A percentile compares a stretch with the other conserved stretches of the same genome.
Evolutionary conservation across 352 stramenopile species (phyloP).

Genomic region (Aphanomyces astaci): DNA sequence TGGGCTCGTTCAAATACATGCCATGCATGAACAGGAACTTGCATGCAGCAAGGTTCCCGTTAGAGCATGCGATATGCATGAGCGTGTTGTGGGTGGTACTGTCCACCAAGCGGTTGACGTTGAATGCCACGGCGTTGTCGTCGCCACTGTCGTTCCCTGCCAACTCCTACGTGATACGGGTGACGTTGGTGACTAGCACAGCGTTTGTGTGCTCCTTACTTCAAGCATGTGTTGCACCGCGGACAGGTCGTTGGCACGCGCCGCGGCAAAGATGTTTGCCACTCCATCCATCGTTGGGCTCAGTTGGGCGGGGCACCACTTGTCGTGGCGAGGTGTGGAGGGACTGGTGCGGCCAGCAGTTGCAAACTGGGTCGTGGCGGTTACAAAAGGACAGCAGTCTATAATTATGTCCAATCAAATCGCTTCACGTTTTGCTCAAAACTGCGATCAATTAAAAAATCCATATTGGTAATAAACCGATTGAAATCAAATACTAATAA

Average conservation of each 20-base stretch:
- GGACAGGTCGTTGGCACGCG: constrained; percentile 11
- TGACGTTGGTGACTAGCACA: neutral
- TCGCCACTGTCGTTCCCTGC: neutral
- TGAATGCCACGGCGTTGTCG: constrained; percentile 2
- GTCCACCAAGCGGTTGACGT: constrained; percentile 43
- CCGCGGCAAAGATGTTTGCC: constrained; percentile 17
- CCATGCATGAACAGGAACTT: constrained; percentile 75
- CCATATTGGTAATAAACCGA: no score
- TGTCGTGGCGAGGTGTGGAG: neutral
- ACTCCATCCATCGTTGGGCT: neutral
- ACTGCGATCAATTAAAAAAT: no score
- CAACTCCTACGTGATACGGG: neutral
- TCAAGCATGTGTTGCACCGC: constrained; percentile 18
- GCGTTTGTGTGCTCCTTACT: neutral
- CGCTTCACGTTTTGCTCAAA: no score
- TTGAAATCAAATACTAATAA: no score
- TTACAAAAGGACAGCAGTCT: neutral
- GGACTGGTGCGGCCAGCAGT: no score
- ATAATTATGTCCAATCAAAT: neutral
- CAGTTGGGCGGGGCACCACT: no score
- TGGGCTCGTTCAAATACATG: constrained; percentile 71
- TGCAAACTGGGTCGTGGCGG: no score
- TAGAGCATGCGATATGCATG: constrained; percentile 73
- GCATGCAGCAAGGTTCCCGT: constrained; percentile 74
- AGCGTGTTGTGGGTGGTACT: constrained; percentile 62